phyloP scores from a whole-genome alignment of 345 rosid genomes.

The Boechera stricta region DNA sequence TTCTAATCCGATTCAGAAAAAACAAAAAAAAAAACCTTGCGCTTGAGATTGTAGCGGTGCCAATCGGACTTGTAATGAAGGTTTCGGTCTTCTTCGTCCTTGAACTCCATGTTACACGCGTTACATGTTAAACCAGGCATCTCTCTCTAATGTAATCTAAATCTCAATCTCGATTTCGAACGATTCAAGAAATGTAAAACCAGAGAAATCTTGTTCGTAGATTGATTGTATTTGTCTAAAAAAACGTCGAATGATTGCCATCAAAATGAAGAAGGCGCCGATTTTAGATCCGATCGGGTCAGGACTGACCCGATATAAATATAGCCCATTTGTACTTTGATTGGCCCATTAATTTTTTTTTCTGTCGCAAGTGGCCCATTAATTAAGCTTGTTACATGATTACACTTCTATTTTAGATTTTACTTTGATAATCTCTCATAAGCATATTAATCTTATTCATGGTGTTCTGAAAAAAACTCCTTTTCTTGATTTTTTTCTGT shows the following conservation, averaged over 20 bases:
- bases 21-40: slow-evolving; percentile 61
- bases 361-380: neutral
- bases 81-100: slow-evolving; percentile 73
- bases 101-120: slow-evolving; percentile 87
- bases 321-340: neutral
- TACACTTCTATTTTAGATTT: neutral
- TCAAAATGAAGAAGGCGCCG: slow-evolving; percentile 10
- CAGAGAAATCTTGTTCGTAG: neutral
- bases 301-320: neutral
- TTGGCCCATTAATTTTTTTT: neutral
- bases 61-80: slow-evolving; percentile 95
- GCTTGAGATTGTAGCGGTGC: slow-evolving; percentile 98
- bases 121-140: slow-evolving; percentile 90
- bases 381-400: neutral
- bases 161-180: neutral
- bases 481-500: neutral
- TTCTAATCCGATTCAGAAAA: neutral
- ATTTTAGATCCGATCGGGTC: slow-evolving; percentile 28
- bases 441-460: neutral
- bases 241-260: neutral
- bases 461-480: neutral
- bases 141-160: slow-evolving; percentile 22
- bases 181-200: slow-evolving; percentile 1
- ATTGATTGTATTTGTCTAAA: too few species aligned
- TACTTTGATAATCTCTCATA: neutral